Conservation (phyloP, 306 rosid genomes). For the Ceratonia siliqua region DNA sequence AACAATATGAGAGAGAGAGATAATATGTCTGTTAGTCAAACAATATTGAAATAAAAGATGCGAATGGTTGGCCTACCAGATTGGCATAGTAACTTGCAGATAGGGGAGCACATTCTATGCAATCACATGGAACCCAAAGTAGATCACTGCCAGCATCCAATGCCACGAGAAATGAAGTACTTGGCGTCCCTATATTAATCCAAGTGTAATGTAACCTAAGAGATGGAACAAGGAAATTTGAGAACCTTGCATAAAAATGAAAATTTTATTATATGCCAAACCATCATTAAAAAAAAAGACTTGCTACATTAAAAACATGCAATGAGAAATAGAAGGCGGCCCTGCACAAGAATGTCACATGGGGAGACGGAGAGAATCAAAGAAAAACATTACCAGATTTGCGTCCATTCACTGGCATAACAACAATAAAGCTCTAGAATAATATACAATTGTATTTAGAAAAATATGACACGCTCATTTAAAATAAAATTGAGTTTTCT, state of each 20-base stretch:
- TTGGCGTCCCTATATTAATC: slow-evolving; percentile 93
- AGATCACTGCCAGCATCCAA: slow-evolving; percentile 94
- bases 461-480: neutral
- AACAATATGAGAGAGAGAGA: neutral
- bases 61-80: slow-evolving; percentile 56
- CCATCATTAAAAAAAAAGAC: neutral
- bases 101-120: slow-evolving; percentile 87
- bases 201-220: slow-evolving; percentile 89
- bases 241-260: neutral
- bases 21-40: neutral
- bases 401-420: neutral
- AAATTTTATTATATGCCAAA: neutral
- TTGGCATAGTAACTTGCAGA: slow-evolving; percentile 63
- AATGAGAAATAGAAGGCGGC: neutral
- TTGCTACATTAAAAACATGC: neutral
- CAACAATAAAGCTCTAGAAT: neutral
- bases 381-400: neutral
- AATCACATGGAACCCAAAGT: slow-evolving; percentile 95
- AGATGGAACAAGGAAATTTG: slow-evolving; percentile 8
- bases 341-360: neutral
- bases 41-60: neutral
- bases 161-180: slow-evolving; percentile 88
- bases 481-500: neutral
- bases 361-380: neutral
- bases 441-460: neutral